Base-by-base conservation (phyloP, 2,329 filamentous ascomycete genomes). In the Neofusicoccum laricinum region DNA sequence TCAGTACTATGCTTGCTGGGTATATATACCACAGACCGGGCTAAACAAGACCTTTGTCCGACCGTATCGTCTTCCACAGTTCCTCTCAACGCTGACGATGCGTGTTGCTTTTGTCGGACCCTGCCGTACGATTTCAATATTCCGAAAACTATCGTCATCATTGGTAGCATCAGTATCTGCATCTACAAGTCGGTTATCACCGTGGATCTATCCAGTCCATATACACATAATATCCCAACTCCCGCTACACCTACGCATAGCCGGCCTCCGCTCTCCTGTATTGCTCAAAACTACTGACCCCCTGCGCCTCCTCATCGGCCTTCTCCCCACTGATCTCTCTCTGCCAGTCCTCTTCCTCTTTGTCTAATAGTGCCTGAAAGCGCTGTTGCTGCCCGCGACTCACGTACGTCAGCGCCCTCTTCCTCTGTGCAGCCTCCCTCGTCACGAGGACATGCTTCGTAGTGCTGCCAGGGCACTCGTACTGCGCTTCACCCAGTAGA, bases 311-410 rank as follows among this genome's bases (percentile, higher is more conserved):
- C 32, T 57, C 62, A 25, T 49, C 51, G 19, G 21, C 50, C 32
- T 48, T 40, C 41, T 62, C 36, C 10, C 61, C 38, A 53, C 40
- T 38, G 0, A 75, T 70, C 67, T 74, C 70, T 43, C 77, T 75
- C 61, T 81, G 79, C 79, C 79, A 82, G 14, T 70, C 73, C 63
- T 81, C 79, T 69, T 83, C 81, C 65, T 82, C 81, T 41, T 73
- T 72, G 2, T 75, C 76, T 19, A 79, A 72, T 40, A 78, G 70
- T 8, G 71, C 71, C 50, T 76, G 70, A 65, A 82, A 81, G 11
- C 71, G 71, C 61, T 75, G 74, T 15, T 72, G 69, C 65, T 80
- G 77, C 1, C 78, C 79, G 62, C 80, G 71, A 17, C 73, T 73
- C 67, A 83, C 80, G 67, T 79, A 81, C 6, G 81, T 67, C 14